Conservation (phyloP, 352 stramenopile genomes). For the Saprolegnia parasitica region DNA sequence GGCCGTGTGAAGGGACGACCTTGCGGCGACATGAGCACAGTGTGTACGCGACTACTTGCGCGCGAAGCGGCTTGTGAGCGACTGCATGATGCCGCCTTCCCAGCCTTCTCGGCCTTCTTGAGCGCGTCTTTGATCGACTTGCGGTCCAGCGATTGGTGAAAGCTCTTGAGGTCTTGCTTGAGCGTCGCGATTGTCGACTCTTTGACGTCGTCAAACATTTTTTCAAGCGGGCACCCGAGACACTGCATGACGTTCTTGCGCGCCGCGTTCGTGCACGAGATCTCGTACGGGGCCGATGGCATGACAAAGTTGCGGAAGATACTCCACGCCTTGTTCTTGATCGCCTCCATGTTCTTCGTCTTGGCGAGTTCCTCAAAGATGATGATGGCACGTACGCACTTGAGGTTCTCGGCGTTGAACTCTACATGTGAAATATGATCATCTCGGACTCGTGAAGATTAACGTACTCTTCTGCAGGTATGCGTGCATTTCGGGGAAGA, state of each 20-base stretch:
- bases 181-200: slow-evolving; percentile 82
- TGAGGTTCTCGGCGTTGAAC: slow-evolving; percentile 82
- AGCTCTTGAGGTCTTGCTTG: slow-evolving; percentile 79
- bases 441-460: no score
- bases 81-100: slow-evolving; percentile 24
- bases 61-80: slow-evolving; percentile 11
- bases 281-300: slow-evolving; percentile 62
- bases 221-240: slow-evolving; percentile 70
- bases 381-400: slow-evolving; percentile 73
- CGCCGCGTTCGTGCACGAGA: slow-evolving; percentile 78
- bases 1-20: not conserved
- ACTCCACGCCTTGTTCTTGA: slow-evolving; percentile 77
- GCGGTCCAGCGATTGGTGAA: slow-evolving; percentile 57
- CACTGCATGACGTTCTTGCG: slow-evolving; percentile 75
- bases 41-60: slow-evolving; percentile 10
- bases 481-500: slow-evolving; percentile 79
- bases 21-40: not conserved
- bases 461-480: slow-evolving; percentile 79
- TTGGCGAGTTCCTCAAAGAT: slow-evolving; percentile 71
- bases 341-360: slow-evolving; percentile 59
- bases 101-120: slow-evolving; percentile 28
- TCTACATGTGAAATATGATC: no score
- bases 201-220: slow-evolving; percentile 82
- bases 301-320: slow-evolving; percentile 83
- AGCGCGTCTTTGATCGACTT: slow-evolving; percentile 67